phyloP scores from a whole-genome alignment of 805 yeast species.

The Pichia pseudocactophila region DNA sequence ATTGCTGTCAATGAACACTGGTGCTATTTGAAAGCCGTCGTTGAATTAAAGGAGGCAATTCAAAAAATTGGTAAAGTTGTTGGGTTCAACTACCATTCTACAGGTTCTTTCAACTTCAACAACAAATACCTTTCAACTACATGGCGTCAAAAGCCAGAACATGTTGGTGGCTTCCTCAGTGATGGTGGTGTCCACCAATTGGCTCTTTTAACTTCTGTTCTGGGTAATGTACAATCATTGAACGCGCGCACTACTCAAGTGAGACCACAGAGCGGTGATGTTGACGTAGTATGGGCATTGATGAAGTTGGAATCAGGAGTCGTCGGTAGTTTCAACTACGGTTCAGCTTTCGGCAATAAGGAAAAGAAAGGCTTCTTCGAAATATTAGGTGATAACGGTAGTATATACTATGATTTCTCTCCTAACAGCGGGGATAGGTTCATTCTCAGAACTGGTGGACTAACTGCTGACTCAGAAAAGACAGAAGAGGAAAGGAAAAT shows the following conservation, averaged over 20 bases:
- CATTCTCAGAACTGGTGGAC: conserved; percentile 41
- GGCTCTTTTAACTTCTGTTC: conserved; percentile 72
- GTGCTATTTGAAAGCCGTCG: conserved; percentile 59
- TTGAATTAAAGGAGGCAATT: conserved; percentile 45
- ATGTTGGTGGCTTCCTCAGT: conserved; percentile 83
- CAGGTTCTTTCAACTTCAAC: conserved; percentile 58
- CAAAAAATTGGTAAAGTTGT: conserved; percentile 64
- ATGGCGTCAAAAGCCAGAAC: conserved; percentile 89
- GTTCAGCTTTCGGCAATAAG: conserved; percentile 79
- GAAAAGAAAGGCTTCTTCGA: conserved; percentile 58
- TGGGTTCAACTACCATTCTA: conserved; percentile 63
- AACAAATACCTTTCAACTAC: conserved; percentile 59
- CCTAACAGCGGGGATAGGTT: conserved; percentile 36
- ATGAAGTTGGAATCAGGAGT: conserved; percentile 47
- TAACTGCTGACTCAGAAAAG: conserved; percentile 41
- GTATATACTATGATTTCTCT: conserved; percentile 59
- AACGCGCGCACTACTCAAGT: conserved; percentile 74
- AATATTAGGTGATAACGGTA: conserved; percentile 74
- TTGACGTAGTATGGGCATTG: conserved; percentile 71
- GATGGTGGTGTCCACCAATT: conserved; percentile 97
- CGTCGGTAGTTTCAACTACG: conserved; percentile 81
- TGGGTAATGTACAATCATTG: conserved; percentile 65
- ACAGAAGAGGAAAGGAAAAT: conserved; percentile 27
- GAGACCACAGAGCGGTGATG: conserved; percentile 69
- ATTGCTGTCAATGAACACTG: conserved; percentile 81